Evolutionary conservation across 257 asterid species (phyloP), one percentile per base, ranked within the genome.

Genomic region (Anisodus acutangulus): DNA sequence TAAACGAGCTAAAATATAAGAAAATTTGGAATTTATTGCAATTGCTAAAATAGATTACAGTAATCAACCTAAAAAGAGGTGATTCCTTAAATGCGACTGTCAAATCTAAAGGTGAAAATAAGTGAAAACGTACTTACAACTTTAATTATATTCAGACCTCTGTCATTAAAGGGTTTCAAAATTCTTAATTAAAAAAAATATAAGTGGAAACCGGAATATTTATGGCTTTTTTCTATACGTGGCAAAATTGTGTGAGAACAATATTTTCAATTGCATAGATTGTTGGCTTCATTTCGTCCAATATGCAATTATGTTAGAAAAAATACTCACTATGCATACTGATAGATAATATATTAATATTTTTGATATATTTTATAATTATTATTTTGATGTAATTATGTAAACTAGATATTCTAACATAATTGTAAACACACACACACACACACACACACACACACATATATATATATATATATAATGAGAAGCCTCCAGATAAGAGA

Each of bases 131-230:
- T 64, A 31, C 45, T 26, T 63, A 9, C 3, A 64, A 12, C 71
- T 64, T 64, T 64, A 64, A 64, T 31, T 64, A 26, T 66, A 64
- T 66, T 66, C 72, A 26, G 72, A 66, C n/a, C 72, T 66, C 72
- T 63, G 72, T 2, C 68, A 62, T 9, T n/a, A 62, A 62, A 10
- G 1, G 3, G 72, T 10, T 31, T 11, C 8, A 35, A 66, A 31
- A 66, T 26, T 26, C n/a, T 22, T 26, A 66, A 26, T 26, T 66
- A 26, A 64, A 31, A 31, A 11, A 66, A 31, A 64, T 66, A 35
- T 31, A 31, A 66, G 45, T 66, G 72, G 72, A 26, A 64, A 64
- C 16, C 4, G 43, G 45, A 9, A n/a, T 45, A 43, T 71, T 69
- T 71, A 43, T 71, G 45, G 17, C 7, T n/a, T 71, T 66, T 71